Evolutionary conservation across 2,329 filamentous ascomycete species (phyloP).

Genomic region (Simplicillium aogashimaense): DNA sequence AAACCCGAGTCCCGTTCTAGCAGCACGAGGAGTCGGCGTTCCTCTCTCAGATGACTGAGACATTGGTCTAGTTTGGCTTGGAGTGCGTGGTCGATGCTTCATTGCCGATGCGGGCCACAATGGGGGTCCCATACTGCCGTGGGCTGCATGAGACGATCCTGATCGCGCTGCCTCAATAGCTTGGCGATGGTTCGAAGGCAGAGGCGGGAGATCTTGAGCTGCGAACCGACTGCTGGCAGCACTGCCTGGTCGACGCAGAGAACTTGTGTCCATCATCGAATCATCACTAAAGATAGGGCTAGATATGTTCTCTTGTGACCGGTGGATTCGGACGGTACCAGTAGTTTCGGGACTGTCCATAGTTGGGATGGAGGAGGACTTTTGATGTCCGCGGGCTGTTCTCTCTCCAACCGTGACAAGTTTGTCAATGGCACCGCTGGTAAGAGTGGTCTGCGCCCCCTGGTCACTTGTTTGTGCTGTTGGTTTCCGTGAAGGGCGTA

Average conservation of each 20-base stretch:
- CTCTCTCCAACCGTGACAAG: conserved; percentile 44
- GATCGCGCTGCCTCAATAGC: conserved; percentile 71
- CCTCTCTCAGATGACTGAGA: conserved; percentile 40
- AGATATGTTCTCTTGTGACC: conserved; percentile 39
- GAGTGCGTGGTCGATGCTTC: conserved; percentile 49
- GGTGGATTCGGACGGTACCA: conserved; percentile 32
- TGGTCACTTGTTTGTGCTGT: conserved; percentile 50
- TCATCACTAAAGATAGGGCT: conserved; percentile 30
- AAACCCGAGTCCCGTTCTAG: conserved; percentile 34
- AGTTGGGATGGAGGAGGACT: conserved; percentile 25
- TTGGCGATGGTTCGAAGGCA: conserved; percentile 75
- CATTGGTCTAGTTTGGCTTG: conserved; percentile 36
- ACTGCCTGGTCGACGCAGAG: conserved; percentile 55
- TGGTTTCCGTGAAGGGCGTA: conserved; percentile 27
- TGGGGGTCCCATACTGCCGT: conserved; percentile 71
- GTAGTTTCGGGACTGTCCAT: conserved; percentile 24
- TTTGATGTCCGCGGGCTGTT: conserved; percentile 16
- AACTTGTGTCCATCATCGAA: conserved; percentile 22
- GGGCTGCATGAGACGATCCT: conserved; percentile 37
- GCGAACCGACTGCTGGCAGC: conserved; percentile 52
- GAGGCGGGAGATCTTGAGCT: conserved; percentile 48
- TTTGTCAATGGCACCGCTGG: conserved; percentile 71
- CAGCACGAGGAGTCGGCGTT: conserved; percentile 46
- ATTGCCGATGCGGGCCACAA: conserved; percentile 66
- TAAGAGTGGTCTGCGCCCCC: conserved; percentile 73